Base-by-base conservation (phyloP, 345 rosid genomes). In the Trapa bicornis region DNA sequence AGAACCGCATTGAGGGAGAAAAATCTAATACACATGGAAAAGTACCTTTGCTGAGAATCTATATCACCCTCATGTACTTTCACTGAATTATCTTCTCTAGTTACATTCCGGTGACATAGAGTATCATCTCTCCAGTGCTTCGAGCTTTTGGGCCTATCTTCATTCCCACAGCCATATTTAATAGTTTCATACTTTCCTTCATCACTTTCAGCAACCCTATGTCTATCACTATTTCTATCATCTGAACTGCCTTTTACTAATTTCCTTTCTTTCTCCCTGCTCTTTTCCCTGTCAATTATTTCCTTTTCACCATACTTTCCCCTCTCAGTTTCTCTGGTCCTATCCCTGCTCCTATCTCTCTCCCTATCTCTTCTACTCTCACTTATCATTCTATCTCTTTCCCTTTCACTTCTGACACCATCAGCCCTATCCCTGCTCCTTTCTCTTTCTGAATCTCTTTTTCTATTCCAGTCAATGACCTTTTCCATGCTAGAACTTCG, bases 21-120 rank as follows among this genome's bases (percentile, higher is more conserved):
- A 60, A 53, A 56, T 6, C 45, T 47, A n/a, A 3, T 14, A 47
- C 29, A 0, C 3, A 4, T 37, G 35, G 22, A 38, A 47, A 47
- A 38, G 14, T 82, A 89, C 97, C 94, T 83, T 71, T 60, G 47
- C 35, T 58, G 58, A 74, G 64, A 75, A 41, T 83, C 80, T 17
- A 65, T 58, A 74, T 43, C 67, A 53, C 71, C 79, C 61, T 71
- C 68, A 64, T 76, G 69, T 45, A 57, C 45, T 75, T 76, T 81
- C 17, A n/a, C n/a, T 14, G 60, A 42, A 72, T 80, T 68, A 67
- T 58, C 72, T 66, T 63, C 78, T 74, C 74, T 77, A 65, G 65
- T 57, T 71, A 52, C 75, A 62, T 76, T 82, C 47, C 43, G 56
- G 67, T 50, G 65, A 71, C 65, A 52, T 71, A 66, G 71, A 32